Conservation (phyloP, 2,329 filamentous ascomycete species). For the Elsinoe ampelina region DNA sequence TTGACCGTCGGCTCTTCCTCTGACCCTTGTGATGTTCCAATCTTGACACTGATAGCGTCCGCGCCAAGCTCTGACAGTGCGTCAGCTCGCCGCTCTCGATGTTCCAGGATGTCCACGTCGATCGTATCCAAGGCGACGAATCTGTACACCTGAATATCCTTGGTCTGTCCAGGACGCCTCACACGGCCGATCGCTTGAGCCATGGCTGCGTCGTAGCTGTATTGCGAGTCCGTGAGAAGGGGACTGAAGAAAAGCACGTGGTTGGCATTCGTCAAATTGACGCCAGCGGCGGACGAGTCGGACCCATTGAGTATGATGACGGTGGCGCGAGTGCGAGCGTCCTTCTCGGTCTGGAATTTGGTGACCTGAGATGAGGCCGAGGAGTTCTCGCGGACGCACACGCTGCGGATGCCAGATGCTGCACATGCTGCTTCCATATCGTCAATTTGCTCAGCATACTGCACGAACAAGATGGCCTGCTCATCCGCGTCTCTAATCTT, state of each 20-base stretch:
- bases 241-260: slow-evolving; percentile 56
- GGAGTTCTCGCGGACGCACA: slow-evolving; percentile 25
- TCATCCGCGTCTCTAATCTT: slow-evolving; percentile 33
- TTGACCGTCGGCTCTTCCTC: not conserved
- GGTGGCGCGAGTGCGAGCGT: slow-evolving; percentile 22
- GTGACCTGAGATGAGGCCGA: slow-evolving; percentile 5
- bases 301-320: slow-evolving; percentile 50
- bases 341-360: slow-evolving; percentile 6
- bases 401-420: slow-evolving; percentile 25
- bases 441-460: slow-evolving; percentile 38
- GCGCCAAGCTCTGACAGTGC: slow-evolving; percentile 20
- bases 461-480: slow-evolving; percentile 48
- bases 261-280: slow-evolving; percentile 53
- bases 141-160: slow-evolving; percentile 52
- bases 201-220: slow-evolving; percentile 50
- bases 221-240: slow-evolving; percentile 40
- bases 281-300: slow-evolving; percentile 49
- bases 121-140: slow-evolving; percentile 71
- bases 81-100: slow-evolving; percentile 29
- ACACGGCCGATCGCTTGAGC: slow-evolving; percentile 55
- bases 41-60: not conserved
- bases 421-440: slow-evolving; percentile 29
- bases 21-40: not conserved
- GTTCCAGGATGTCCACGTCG: slow-evolving; percentile 40
- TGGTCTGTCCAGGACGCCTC: slow-evolving; percentile 49